phyloP scores from a whole-genome alignment of 2,329 filamentous ascomycete species.

The Ciborinia camelliae region DNA sequence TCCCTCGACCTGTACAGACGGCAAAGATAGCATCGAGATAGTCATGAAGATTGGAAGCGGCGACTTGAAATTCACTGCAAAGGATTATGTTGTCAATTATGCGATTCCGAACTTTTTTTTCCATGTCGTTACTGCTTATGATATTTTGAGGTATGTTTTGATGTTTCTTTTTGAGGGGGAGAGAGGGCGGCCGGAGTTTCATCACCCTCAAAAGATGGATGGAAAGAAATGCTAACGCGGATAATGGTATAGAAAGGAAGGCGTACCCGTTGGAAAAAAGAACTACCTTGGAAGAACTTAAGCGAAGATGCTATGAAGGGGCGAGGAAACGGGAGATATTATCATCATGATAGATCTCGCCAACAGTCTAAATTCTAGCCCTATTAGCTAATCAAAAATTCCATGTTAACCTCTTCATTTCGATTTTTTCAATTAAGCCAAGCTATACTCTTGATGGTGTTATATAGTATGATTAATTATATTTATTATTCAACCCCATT shows the following conservation, averaged over 20 bases:
- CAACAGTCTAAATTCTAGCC: background rate
- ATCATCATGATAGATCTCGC: background rate
- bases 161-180: background rate
- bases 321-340: background rate
- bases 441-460: too few relatives aligned
- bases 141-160: conserved; percentile 50
- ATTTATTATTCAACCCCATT: too few relatives aligned
- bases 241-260: conserved; percentile 34
- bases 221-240: background rate
- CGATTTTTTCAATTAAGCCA: too few relatives aligned
- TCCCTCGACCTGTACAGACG: conserved; percentile 43
- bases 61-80: conserved; percentile 42
- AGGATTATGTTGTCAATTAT: conserved; percentile 48
- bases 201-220: too few relatives aligned
- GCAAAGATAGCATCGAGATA: conserved; percentile 42
- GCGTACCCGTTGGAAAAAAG: conserved; percentile 58
- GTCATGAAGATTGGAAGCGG: conserved; percentile 36
- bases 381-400: background rate
- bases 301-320: background rate
- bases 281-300: conserved; percentile 46
- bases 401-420: too few relatives aligned
- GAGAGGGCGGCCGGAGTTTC: background rate
- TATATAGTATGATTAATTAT: too few relatives aligned
- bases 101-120: conserved; percentile 62
- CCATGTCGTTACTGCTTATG: conserved; percentile 58